Percentiles rank a stretch among this genome's conserved stretches.
phyloP scores from a whole-genome alignment of 805 yeast genomes.

The Starmera amethionina region DNA sequence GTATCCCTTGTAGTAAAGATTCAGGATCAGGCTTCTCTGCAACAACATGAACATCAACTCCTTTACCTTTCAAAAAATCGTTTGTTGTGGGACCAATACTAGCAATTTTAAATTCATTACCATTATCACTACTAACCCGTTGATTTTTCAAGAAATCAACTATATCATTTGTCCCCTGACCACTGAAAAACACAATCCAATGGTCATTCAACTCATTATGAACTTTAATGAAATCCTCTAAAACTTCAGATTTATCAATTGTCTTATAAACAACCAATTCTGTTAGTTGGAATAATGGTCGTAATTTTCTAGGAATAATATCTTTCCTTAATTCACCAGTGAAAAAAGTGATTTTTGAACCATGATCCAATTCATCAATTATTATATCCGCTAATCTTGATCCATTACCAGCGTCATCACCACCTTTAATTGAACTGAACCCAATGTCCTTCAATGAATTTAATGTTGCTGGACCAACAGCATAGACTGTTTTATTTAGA shows the following conservation, averaged over 20 bases:
- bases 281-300: constrained; percentile 31
- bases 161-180: constrained; percentile 72
- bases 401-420: constrained; percentile 75
- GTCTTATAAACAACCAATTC: constrained; percentile 72
- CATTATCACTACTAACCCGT: constrained; percentile 2
- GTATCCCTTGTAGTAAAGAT: constrained; percentile 34
- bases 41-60: constrained; percentile 50
- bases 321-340: constrained; percentile 85
- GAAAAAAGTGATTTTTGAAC: constrained; percentile 47
- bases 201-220: too few relatives aligned
- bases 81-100: constrained; percentile 93
- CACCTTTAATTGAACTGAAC: constrained; percentile 63
- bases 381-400: constrained; percentile 56
- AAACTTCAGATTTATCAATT: constrained; percentile 35
- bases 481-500: constrained; percentile 50
- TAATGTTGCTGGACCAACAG: constrained; percentile 89
- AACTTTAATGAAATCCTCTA: constrained; percentile 18
- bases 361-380: constrained; percentile 15
- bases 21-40: constrained; percentile 66
- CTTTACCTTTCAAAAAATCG: constrained; percentile 40
- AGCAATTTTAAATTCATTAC: constrained; percentile 37
- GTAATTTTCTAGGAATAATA: constrained; percentile 58
- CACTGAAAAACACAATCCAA: constrained; percentile 87
- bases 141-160: constrained; percentile 30
- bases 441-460: constrained; percentile 50